phyloP scores from a whole-genome alignment of 805 yeast species.

The Starmerella lactis-condensi region DNA sequence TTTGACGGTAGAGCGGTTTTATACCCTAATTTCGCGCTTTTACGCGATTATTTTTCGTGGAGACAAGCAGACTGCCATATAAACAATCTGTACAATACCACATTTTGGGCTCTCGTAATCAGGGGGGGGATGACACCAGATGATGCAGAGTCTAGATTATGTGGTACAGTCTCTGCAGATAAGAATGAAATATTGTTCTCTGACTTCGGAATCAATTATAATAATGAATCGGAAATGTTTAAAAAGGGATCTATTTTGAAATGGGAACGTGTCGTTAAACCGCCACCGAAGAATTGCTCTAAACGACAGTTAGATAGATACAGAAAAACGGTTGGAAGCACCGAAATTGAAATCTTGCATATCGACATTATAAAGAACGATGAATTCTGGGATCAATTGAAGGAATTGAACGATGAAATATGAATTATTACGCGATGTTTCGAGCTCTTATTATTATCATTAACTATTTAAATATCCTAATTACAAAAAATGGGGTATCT shows the following conservation, averaged over 20 bases:
- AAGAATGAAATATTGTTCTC: slow-evolving; percentile 74
- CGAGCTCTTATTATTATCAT: too few species aligned
- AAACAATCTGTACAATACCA: slow-evolving; percentile 80
- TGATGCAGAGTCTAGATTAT: slow-evolving; percentile 59
- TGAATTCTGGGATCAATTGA: slow-evolving; percentile 34
- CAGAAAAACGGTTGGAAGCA: slow-evolving; percentile 33
- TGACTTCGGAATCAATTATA: slow-evolving; percentile 70
- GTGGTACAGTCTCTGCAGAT: slow-evolving; percentile 63
- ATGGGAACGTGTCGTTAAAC: slow-evolving; percentile 27
- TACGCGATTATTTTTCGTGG: slow-evolving; percentile 82
- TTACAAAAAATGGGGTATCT: too few species aligned
- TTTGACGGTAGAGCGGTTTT: slow-evolving; percentile 83
- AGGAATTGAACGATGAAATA: slow-evolving; percentile 4
- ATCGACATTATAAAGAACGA: slow-evolving; percentile 42
- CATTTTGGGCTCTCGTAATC: slow-evolving; percentile 71
- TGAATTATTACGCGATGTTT: too few species aligned
- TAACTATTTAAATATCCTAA: too few species aligned
- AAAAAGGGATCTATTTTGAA: slow-evolving; percentile 61
- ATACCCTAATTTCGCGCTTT: slow-evolving; percentile 44
- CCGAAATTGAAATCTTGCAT: slow-evolving; percentile 31
- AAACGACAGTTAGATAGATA: slow-evolving; percentile 34
- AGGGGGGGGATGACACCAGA: slow-evolving; percentile 51
- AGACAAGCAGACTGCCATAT: slow-evolving; percentile 91
- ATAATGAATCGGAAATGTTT: slow-evolving; percentile 72
- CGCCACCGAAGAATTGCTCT: slow-evolving; percentile 13